These are phyloP conservation scores for Auricularia cornea DNA, from an alignment of 768 basidiomycete genomes.

Conservation along the genomic window DNA sequence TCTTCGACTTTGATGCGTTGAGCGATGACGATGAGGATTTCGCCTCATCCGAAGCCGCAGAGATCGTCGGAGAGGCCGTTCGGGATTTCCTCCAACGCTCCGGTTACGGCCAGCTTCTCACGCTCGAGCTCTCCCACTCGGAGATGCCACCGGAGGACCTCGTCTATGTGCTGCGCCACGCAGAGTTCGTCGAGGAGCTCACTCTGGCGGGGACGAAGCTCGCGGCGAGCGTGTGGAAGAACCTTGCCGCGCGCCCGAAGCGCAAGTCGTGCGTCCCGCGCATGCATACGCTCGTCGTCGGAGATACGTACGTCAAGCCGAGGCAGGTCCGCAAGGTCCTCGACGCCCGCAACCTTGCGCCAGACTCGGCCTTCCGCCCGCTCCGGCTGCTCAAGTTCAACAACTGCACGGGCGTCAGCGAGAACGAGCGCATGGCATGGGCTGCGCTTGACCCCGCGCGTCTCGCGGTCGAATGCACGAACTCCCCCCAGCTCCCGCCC, in stretches of 20 bases:
- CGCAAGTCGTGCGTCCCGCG: background rate
- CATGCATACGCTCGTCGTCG: background rate
- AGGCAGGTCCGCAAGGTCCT: background rate
- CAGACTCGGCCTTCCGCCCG: background rate
- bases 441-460: background rate
- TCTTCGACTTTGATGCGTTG: background rate
- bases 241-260: background rate
- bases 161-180: background rate
- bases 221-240: background rate
- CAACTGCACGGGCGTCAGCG: background rate
- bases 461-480: background rate
- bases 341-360: background rate
- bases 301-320: background rate
- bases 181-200: background rate
- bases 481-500: background rate
- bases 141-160: background rate
- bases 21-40: background rate
- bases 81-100: background rate
- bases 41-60: background rate
- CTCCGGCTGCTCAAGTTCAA: background rate
- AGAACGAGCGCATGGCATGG: background rate
- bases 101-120: background rate
- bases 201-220: background rate
- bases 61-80: background rate
- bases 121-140: background rate